A percentile compares a stretch with the other conserved stretches of the same genome.
phyloP scores from a whole-genome alignment of 768 basidiomycete species.

The Amanita phalloides region DNA sequence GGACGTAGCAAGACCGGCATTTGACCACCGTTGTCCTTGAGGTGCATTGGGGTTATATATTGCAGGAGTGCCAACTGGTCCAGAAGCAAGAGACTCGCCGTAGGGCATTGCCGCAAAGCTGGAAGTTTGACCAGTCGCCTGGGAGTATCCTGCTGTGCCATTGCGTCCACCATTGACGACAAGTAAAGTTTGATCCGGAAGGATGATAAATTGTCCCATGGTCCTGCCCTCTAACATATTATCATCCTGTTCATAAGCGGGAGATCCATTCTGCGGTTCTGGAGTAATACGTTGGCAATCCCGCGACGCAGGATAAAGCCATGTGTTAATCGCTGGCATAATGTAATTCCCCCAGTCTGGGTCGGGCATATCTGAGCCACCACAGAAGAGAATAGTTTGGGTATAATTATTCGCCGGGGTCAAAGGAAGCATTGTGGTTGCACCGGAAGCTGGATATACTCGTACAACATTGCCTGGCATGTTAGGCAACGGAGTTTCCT shows the following conservation, averaged over 20 bases:
- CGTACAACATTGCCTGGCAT: constrained; percentile 70
- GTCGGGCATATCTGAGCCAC: constrained; percentile 72
- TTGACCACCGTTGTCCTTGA: constrained; percentile 66
- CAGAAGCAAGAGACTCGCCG: constrained; percentile 67
- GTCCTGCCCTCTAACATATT: constrained; percentile 64
- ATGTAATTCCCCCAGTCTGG: constrained; percentile 70
- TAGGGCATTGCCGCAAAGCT: constrained; percentile 48
- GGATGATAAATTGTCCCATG: constrained; percentile 87
- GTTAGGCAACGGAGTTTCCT: constrained; percentile 52
- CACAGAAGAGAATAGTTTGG: constrained; percentile 84
- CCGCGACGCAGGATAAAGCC: constrained; percentile 53
- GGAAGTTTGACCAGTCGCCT: constrained; percentile 37
- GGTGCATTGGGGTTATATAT: constrained; percentile 75
- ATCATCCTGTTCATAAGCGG: constrained; percentile 63
- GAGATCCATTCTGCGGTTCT: constrained; percentile 58
- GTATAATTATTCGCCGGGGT: constrained; percentile 83
- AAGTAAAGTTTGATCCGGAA: constrained; percentile 70
- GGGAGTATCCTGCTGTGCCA: constrained; percentile 84
- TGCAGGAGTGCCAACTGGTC: constrained; percentile 68
- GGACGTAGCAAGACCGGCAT: constrained; percentile 47
- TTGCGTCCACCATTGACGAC: constrained; percentile 76
- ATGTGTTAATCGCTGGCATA: constrained; percentile 63
- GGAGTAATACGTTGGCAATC: constrained; percentile 84
- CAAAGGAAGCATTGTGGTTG: constrained; percentile 81
- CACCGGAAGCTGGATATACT: constrained; percentile 87